These are phyloP conservation scores for Myxozyma vanderwaltii DNA, from an alignment of 805 yeast species.

Conservation along the genomic window DNA sequence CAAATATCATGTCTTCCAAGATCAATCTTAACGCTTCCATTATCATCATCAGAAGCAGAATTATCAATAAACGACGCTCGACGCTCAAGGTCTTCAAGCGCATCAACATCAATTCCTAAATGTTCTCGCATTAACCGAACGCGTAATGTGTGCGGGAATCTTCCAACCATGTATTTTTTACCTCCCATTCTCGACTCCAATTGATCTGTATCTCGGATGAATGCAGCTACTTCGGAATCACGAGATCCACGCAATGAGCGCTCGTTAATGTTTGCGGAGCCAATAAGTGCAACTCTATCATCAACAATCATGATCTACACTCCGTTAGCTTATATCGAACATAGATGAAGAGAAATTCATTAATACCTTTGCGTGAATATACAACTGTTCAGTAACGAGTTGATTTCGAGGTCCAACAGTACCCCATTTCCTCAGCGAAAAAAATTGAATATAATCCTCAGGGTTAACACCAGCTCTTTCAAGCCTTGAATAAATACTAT, in stretches of 20 bases:
- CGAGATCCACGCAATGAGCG: slow-evolving; percentile 92
- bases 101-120: slow-evolving; percentile 88
- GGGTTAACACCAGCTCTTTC: slow-evolving; percentile 80
- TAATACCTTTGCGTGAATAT: slow-evolving; percentile 84
- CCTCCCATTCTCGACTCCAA: slow-evolving; percentile 78
- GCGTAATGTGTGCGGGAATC: slow-evolving; percentile 85
- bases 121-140: slow-evolving; percentile 96
- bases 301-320: slow-evolving; percentile 68
- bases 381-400: slow-evolving; percentile 85
- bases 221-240: slow-evolving; percentile 91
- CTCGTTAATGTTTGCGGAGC: slow-evolving; percentile 96
- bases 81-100: slow-evolving; percentile 77
- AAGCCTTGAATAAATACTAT: slow-evolving; percentile 83
- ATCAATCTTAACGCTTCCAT: slow-evolving; percentile 8
- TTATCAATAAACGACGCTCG: slow-evolving; percentile 39
- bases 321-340: background rate
- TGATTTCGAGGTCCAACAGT: slow-evolving; percentile 73
- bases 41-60: background rate
- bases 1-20: slow-evolving; percentile 21
- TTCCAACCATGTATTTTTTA: slow-evolving; percentile 74
- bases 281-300: slow-evolving; percentile 90
- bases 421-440: slow-evolving; percentile 94
- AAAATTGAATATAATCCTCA: slow-evolving; percentile 87
- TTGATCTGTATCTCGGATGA: slow-evolving; percentile 80
- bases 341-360: too few relatives aligned